Conservation (phyloP, 371 early-diverging fungal species). For the Umbelopsis sp. region DNA sequence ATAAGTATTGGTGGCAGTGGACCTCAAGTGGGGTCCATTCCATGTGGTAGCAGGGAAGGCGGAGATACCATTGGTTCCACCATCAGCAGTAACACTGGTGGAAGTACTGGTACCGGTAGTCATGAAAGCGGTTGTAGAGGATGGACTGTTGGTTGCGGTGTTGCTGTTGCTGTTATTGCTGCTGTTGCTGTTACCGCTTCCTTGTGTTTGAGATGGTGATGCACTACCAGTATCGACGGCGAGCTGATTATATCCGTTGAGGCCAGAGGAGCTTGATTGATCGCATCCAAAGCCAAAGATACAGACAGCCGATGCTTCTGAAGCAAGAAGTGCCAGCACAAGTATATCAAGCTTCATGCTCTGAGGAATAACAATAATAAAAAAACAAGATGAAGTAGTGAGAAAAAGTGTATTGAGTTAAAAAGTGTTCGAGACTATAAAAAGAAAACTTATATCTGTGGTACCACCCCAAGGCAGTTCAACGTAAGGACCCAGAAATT, state of each 20-base stretch:
- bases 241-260: background rate
- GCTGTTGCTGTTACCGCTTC: background rate
- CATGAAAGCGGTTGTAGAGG: background rate
- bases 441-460: background rate
- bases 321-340: conserved; percentile 1
- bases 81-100: background rate
- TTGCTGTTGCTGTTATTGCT: background rate
- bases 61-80: conserved; percentile 6
- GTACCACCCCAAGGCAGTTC: background rate
- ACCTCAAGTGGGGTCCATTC: conserved; percentile 4
- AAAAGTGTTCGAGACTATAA: background rate
- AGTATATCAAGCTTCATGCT: background rate
- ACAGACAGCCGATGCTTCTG: conserved; percentile 4
- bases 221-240: background rate
- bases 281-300: background rate
- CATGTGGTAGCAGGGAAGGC: conserved; percentile 8
- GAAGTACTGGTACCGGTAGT: background rate
- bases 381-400: background rate
- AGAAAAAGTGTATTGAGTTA: too few relatives aligned
- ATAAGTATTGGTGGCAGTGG: background rate
- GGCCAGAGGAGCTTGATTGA: background rate
- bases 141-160: background rate
- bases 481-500: background rate
- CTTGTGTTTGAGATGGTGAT: background rate
- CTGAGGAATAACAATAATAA: background rate